Base-by-base conservation (phyloP, 1,139 yeast genomes). In the Kurtzmaniella quercitrusa region DNA sequence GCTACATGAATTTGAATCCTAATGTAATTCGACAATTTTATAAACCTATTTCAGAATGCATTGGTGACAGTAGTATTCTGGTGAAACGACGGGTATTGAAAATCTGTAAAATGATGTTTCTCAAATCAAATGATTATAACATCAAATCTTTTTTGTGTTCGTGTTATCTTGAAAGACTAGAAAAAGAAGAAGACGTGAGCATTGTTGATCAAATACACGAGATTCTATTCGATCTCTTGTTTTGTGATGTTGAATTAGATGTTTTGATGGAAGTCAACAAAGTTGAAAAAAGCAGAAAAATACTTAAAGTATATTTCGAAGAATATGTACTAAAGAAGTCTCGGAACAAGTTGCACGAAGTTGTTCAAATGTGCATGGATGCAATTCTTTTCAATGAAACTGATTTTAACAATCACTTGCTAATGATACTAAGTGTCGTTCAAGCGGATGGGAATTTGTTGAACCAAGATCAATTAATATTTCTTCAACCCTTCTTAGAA, bases 111-210 rank as follows among this genome's bases (percentile, higher is more conserved):
- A 71, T 62, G 15, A 70, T 87, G 53, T 85, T 79, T 53, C 25
- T 48, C 1, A 57, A 55, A 17, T 57, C 67, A 1, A 59, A 73
- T 0, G 46, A 47, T 12, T 23, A n/a, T 42, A 57, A 65, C 21
- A 36, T 36, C 10, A 36, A 36, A 14, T 19, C 24, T 12, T 14
- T 18, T 6, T 19, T 36, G 17, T 12, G 15, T 36, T 14, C 11
- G 10, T 11, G 14, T 11, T 21, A 19, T n/a, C 24, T 36, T 12
- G 24, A 19, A 9, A 68, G 85, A 46, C 50, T 81, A 1, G 83
- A 82, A 38, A 95, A 87, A 55, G 93, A 84, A 51, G 95, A 88
- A 51, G 82, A 79, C 39, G 50, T 65, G 8, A n/a, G 16, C 12
- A 36, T 36, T 11, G 19, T 73, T 17, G 77, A 74, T 1, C 57